Evolutionary conservation across 345 rosid species (phyloP), one percentile per base, ranked within the genome.

Genomic region (Acer campestre): DNA sequence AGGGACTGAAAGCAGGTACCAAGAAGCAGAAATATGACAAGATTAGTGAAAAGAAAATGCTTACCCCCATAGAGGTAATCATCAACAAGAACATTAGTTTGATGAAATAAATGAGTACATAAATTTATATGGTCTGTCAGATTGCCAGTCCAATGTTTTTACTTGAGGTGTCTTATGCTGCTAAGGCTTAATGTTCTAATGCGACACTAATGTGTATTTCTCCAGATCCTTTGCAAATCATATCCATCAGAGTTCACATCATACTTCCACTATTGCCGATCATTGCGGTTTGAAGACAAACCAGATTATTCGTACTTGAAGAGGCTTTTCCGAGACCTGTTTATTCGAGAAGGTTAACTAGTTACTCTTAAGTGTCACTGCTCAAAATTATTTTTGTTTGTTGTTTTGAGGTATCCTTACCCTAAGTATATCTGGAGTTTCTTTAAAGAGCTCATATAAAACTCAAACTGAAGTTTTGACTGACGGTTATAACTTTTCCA

Each of bases 11-110:
- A 86, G 98, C 92, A 70, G 98, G 98, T 77, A 96, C 93, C 17
- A 94, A 96, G 87, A 96, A 96, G 89, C 99, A 94, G 85, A 96
- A 94, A 83, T 96, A 96, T 82, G 98, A 94, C 82, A 96, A 90
- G 80, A 96, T 96, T 79, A 91, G 98, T 71, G 98, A 94, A 82
- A 96, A 92, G 89, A 92, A 96, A 93, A 93, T 89, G 89, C 89
- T 90, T 74, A 96, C 97, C 79, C 86, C 98, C 68, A 85, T 90
- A 69, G 99, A 94, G 98, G 98, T 94, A 90, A 90, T 51, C 10
- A 62, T 72, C 38, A 20, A 51, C 70, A 67, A n/a, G 42, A 17
- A 65, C 46, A 65, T 35, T 38, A 38, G 6, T 61, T 44, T 73
- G 55, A 42, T 61, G 11, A 44, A 61, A 62, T 4, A 46, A 1